phyloP scores from a whole-genome alignment of 192 early-diverging fungal species.

The Coemansia sp. region DNA sequence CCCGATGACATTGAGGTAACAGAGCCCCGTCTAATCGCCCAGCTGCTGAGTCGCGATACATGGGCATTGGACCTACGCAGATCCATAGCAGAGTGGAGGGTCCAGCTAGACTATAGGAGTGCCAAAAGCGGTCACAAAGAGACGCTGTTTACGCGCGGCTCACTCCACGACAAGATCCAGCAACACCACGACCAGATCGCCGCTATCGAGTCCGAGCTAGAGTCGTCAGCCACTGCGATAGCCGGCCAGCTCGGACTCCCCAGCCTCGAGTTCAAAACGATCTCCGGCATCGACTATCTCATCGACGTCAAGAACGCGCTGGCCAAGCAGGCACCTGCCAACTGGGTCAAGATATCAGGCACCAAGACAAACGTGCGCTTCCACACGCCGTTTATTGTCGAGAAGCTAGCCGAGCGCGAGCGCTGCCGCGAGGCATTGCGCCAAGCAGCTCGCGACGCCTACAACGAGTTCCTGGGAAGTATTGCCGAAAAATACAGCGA shows the following conservation, averaged over 20 bases:
- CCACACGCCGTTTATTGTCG: slow-evolving; percentile 58
- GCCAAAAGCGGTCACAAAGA: slow-evolving; percentile 58
- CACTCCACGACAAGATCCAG: slow-evolving; percentile 56
- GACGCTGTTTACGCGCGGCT: slow-evolving; percentile 60
- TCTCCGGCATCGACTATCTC: slow-evolving; percentile 76
- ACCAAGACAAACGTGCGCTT: slow-evolving; percentile 44
- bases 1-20: slow-evolving; percentile 14
- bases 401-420: slow-evolving; percentile 60
- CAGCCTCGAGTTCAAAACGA: slow-evolving; percentile 60
- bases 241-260: slow-evolving; percentile 52
- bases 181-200: slow-evolving; percentile 55
- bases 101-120: slow-evolving; percentile 52
- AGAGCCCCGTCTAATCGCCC: slow-evolving; percentile 32
- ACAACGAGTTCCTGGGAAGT: slow-evolving; percentile 60
- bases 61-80: slow-evolving; percentile 43
- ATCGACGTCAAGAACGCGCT: slow-evolving; percentile 68
- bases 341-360: slow-evolving; percentile 70
- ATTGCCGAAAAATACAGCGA: slow-evolving; percentile 63
- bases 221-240: slow-evolving; percentile 56
- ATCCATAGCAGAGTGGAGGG: slow-evolving; percentile 38
- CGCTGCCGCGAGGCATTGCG: slow-evolving; percentile 62
- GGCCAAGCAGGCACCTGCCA: slow-evolving; percentile 61
- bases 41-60: slow-evolving; percentile 40
- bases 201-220: slow-evolving; percentile 61
- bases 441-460: slow-evolving; percentile 68